Base-by-base conservation (phyloP, 2,329 filamentous ascomycete genomes). In the Trichoderma sp. region DNA sequence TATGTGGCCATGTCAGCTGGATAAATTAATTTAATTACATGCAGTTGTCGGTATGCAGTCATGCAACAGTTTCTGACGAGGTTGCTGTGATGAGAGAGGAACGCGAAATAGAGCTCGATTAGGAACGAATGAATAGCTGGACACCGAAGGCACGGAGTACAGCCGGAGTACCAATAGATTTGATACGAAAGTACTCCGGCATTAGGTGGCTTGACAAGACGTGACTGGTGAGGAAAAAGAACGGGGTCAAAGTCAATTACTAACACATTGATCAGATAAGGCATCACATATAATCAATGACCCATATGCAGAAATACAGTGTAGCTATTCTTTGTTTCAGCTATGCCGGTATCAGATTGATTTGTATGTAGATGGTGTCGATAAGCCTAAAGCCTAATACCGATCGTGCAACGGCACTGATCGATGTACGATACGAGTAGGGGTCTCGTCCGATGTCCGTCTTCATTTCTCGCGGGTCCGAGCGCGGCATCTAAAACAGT, bases 1-100 rank as follows among this genome's bases (percentile, higher is more conserved):
- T 23, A n/a, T 63, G 59, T 39, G 5, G 34, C 11, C 20, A 28
- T 63, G 59, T 39, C 59, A 63, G 59, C 59, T 63, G 59, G 23
- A 34, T 62, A 62, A 62, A 62, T 23, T 62, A 62, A 62, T 15
- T 62, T 62, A 62, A 62, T 23, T 62, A 23, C 58, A 62, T 62
- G 58, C 58, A 62, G 58, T 36, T 34, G 12, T 62, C 34, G 34
- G 57, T 12, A 63, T 63, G 59, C 34, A 39, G 59, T 63, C 59
- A 63, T 43, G 34, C 59, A 43, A 20, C 17, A 63, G 11, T 63
- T 30, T 63, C 20, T 28, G 9, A 28, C 32, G 32, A 63, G 12
- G 3, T 8, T 26, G 32, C 9, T n/a, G 15, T 12, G 57, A 11
- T 2, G 28, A 30, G 30, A 4, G 12, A 59, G 2, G 30, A 59